phyloP scores from a whole-genome alignment of 306 rosid species.

The Pyrus bretschneideri region DNA sequence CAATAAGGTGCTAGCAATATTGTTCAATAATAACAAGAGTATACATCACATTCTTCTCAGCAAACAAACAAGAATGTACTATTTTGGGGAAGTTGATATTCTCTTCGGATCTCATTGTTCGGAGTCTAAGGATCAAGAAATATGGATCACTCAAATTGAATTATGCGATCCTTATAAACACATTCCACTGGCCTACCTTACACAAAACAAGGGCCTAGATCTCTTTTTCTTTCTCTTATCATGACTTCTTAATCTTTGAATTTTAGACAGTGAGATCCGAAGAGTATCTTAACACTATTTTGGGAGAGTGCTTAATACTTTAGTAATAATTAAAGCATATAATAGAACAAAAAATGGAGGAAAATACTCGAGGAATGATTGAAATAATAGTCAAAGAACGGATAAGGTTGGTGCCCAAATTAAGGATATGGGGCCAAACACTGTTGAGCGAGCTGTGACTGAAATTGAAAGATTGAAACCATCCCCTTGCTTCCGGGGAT shows the following conservation, averaged over 20 bases:
- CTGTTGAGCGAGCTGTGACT: neutral
- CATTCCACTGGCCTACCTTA: no score
- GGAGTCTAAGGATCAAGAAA: fast-evolving
- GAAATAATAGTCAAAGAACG: neutral
- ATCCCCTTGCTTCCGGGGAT: neutral
- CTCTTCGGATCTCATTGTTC: no score
- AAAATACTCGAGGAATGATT: neutral
- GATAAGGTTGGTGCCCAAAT: neutral
- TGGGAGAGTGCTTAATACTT: neutral
- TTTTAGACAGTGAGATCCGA: no score
- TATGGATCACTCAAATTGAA: no score
- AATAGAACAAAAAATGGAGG: neutral
- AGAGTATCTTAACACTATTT: no score
- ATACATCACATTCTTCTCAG: no score
- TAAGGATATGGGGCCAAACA: neutral
- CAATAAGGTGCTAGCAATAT: neutral
- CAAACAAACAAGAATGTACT: no score
- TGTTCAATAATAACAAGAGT: neutral
- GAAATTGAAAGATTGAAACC: neutral
- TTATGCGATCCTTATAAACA: no score
- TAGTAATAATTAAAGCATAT: neutral
- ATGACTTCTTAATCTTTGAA: no score
- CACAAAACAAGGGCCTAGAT: no score
- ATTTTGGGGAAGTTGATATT: neutral
- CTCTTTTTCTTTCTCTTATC: no score